Evolutionary conservation across 2,329 filamentous ascomycete genomes (phyloP), one percentile per base, ranked within the genome.

Genomic region (Geosmithia putterillii): DNA sequence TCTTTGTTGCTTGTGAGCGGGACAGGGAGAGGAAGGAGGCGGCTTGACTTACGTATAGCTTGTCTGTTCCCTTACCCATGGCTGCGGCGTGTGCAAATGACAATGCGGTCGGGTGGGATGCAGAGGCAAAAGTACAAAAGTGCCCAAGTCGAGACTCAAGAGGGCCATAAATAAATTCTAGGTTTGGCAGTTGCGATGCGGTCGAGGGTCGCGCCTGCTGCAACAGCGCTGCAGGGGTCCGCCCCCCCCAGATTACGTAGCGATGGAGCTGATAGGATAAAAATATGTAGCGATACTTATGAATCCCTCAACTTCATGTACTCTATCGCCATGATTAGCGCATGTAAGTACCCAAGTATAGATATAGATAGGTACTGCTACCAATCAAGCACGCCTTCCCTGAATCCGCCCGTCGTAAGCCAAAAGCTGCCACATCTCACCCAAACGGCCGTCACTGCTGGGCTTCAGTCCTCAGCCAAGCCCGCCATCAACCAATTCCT

Each of bases 21-120:
- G n/a, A n/a, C n/a, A n/a, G n/a, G n/a, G 21, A 39, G 38, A 7
- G 8, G 38, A 28, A 7, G 22, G 10, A 10, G 38, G 8, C 3
- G 15, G 20, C 8, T 20, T 14, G 9, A 38, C 22, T 49, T 56
- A 66, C 63, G 45, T 67, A 69, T 47, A 69, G 60, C 46, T 69
- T 69, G 50, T 69, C 65, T 10, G 65, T 69, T 50, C 66, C 65
- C 51, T 65, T 65, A 1, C 62, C 62, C 62, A 65, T 65, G 38
- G 39, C 17, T 34, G 40, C 35, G 41, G 21, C 36, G 37, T 39
- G 36, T 45, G 32, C 23, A n/a, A 40, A 43, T 44, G 45, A 28
- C 21, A 23, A 23, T 38, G 37, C 2, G 22, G 41, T 14, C 41
- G 25, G 34, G 20, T n/a, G 38, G 40, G n/a, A 37, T 36, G 32